A percentile compares a stretch with the other conserved stretches of the same genome.
These are phyloP conservation scores for Saprolegnia parasitica DNA, from an alignment of 352 stramenopile genomes.

Conservation along the genomic window DNA sequence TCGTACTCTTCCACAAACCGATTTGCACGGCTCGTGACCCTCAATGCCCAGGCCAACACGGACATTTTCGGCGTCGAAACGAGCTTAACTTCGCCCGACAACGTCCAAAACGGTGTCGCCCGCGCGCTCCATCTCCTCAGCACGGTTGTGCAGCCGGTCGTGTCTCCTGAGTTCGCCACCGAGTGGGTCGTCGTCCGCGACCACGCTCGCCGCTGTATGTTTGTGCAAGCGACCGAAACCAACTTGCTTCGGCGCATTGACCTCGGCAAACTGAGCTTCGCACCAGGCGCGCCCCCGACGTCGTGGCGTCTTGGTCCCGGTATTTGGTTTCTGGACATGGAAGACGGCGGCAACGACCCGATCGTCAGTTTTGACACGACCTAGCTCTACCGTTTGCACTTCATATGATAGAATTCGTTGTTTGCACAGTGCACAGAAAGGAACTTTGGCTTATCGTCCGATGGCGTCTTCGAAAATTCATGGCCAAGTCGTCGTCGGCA, in stretches of 20 bases:
- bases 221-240: constrained; percentile 6
- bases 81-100: background rate
- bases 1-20: background rate
- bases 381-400: too few relatives aligned
- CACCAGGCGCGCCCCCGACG: background rate
- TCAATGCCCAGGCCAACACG: background rate
- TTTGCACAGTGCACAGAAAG: too few relatives aligned
- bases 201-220: background rate
- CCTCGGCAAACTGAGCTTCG: background rate
- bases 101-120: background rate
- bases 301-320: background rate
- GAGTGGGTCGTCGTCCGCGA: constrained; percentile 21
- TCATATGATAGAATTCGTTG: too few relatives aligned
- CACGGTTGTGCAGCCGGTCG: constrained; percentile 13
- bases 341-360: background rate
- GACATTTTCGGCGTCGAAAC: constrained; percentile 12
- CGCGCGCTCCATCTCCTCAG: constrained; percentile 10
- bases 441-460: too few relatives aligned
- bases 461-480: background rate
- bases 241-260: constrained; percentile 18
- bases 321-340: constrained; percentile 14
- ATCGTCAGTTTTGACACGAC: too few relatives aligned
- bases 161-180: constrained; percentile 7
- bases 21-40: constrained; percentile 3
- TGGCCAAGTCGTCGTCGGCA: constrained; percentile 74